A percentile compares a stretch with the other conserved stretches of the same genome.
phyloP scores from a whole-genome alignment of 2,329 filamentous ascomycete species.

The Xylaria sp. region DNA sequence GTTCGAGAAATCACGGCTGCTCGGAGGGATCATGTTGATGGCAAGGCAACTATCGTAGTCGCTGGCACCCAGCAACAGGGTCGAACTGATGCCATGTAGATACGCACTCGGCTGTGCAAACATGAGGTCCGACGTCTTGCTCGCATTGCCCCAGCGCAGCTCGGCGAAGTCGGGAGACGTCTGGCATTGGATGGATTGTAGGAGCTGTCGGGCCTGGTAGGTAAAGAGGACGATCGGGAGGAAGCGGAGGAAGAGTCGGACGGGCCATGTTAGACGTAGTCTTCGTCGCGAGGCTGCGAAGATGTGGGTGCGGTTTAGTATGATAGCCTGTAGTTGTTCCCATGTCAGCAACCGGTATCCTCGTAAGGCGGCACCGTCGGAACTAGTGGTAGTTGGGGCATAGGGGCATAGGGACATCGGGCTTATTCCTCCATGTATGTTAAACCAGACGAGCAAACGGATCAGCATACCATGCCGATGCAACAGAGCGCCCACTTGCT shows the following conservation, averaged over 20 bases:
- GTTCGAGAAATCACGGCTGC: slow-evolving; percentile 51
- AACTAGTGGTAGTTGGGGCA: too few species aligned
- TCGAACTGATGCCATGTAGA: slow-evolving; percentile 72
- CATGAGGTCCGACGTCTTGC: slow-evolving; percentile 67
- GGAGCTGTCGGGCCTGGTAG: slow-evolving; percentile 68
- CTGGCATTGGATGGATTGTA: slow-evolving; percentile 91
- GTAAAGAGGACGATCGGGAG: slow-evolving; percentile 71
- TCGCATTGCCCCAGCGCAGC: slow-evolving; percentile 70
- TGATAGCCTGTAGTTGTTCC: slow-evolving; percentile 60
- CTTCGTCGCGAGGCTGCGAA: slow-evolving; percentile 87
- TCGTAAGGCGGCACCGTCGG: background rate
- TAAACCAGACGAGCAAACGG: background rate
- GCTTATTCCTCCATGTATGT: background rate
- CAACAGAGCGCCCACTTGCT: slow-evolving; percentile 92
- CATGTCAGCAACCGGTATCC: slow-evolving; percentile 15
- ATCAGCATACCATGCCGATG: slow-evolving; percentile 67
- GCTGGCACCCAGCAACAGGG: slow-evolving; percentile 71
- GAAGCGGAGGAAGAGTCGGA: slow-evolving; percentile 70
- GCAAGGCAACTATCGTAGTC: slow-evolving; percentile 76
- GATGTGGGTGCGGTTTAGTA: slow-evolving; percentile 90
- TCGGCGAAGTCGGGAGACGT: slow-evolving; percentile 73
- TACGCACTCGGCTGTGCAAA: slow-evolving; percentile 71
- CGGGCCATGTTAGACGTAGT: slow-evolving; percentile 73
- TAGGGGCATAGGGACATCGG: background rate
- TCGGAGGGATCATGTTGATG: slow-evolving; percentile 69